These are phyloP conservation scores for Leishmania aethiopica DNA, from an alignment of 208 protist species.

Conservation along the genomic window DNA sequence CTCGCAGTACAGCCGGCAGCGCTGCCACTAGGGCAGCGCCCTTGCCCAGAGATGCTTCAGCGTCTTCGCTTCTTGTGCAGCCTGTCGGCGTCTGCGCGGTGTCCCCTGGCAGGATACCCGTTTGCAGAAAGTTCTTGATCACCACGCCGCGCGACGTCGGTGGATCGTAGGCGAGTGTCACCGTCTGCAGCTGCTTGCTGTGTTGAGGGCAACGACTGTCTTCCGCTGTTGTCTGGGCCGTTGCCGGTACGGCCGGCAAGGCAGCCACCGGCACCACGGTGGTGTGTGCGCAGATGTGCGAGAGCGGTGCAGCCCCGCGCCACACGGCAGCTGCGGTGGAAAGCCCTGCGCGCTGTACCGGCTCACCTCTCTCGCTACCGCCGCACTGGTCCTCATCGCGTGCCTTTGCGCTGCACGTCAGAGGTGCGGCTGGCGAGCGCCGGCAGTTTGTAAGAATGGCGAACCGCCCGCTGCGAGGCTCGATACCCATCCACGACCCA, in stretches of 20 bases:
- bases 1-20: background rate
- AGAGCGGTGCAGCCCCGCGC: conserved; percentile 54
- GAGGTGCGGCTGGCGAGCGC: conserved; percentile 43
- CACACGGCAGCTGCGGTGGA: conserved; percentile 5
- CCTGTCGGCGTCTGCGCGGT: background rate
- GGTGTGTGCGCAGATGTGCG: conserved; percentile 39
- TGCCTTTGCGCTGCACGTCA: conserved; percentile 1
- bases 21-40: background rate
- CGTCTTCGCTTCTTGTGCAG: background rate
- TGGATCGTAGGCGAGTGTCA: conserved; percentile 39
- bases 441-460: conserved; percentile 66
- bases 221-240: too few relatives aligned
- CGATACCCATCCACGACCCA: conserved; percentile 74
- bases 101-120: conserved; percentile 26
- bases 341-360: background rate
- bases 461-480: conserved; percentile 49
- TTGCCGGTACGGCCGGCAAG: background rate
- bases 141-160: conserved; percentile 47
- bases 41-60: background rate
- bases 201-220: background rate
- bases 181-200: background rate
- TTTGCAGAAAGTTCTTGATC: conserved; percentile 43
- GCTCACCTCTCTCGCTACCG: background rate
- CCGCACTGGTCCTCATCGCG: background rate
- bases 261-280: conserved; percentile 21